These are phyloP conservation scores for Austroboletus rostrupii DNA, from an alignment of 1,284 basidiomycete genomes.

Conservation along the genomic window DNA sequence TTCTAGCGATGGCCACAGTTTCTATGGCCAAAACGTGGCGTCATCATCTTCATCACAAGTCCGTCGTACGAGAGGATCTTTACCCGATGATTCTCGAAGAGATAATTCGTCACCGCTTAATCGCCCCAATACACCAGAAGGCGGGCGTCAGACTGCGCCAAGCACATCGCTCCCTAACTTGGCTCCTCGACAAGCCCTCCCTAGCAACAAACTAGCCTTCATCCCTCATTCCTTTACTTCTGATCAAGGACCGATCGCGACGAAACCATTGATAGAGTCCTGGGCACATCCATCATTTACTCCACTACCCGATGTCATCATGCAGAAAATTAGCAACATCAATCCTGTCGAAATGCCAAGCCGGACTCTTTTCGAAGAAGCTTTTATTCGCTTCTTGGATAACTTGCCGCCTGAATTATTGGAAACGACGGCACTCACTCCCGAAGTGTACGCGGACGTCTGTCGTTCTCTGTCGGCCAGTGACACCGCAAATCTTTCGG, in stretches of 20 bases:
- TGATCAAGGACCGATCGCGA: conserved; percentile 34
- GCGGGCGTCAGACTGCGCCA: conserved; percentile 16
- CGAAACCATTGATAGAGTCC: conserved; percentile 43
- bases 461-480: conserved; percentile 45
- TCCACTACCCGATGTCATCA: conserved; percentile 52
- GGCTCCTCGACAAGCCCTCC: conserved; percentile 20
- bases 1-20: conserved; percentile 31
- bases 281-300: conserved; percentile 58
- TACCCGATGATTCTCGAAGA: conserved; percentile 22
- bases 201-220: conserved; percentile 31
- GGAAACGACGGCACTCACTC: conserved; percentile 55
- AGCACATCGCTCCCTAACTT: conserved; percentile 17
- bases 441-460: conserved; percentile 51
- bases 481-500: conserved; percentile 39
- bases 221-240: conserved; percentile 33
- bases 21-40: conserved; percentile 37
- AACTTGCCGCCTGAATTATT: conserved; percentile 52
- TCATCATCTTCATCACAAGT: conserved; percentile 25
- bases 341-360: conserved; percentile 59
- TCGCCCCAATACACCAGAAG: conserved; percentile 25
- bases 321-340: conserved; percentile 44
- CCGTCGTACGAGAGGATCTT: conserved; percentile 19
- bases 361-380: conserved; percentile 49
- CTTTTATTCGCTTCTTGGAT: conserved; percentile 46
- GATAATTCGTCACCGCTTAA: conserved; percentile 16